Conservation (phyloP, 2,329 filamentous ascomycete species). For the Aspergillus transmontanensis region DNA sequence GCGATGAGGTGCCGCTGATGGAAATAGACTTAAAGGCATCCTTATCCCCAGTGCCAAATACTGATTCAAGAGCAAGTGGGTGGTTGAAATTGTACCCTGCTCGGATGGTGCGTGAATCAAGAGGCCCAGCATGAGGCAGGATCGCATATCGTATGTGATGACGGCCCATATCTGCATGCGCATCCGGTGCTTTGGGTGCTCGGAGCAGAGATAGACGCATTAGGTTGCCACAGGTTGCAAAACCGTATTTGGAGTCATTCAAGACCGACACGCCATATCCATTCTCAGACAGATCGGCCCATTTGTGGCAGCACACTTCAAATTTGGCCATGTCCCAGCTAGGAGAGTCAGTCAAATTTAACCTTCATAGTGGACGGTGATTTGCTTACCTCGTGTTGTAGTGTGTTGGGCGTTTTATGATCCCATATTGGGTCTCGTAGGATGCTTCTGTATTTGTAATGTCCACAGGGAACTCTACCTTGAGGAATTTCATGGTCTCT, state of each 20-base stretch:
- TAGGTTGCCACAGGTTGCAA: conserved; percentile 82
- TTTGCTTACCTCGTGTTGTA: conserved; percentile 79
- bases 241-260: conserved; percentile 95
- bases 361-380: background rate
- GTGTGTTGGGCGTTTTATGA: conserved; percentile 87
- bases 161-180: conserved; percentile 88
- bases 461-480: conserved; percentile 96
- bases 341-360: conserved; percentile 23
- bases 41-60: conserved; percentile 24
- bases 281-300: conserved; percentile 84
- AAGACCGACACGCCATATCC: conserved; percentile 89
- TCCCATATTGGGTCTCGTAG: conserved; percentile 93
- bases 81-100: conserved; percentile 91
- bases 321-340: conserved; percentile 98
- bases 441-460: conserved; percentile 87
- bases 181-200: conserved; percentile 89
- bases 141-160: conserved; percentile 90
- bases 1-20: conserved; percentile 65
- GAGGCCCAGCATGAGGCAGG: conserved; percentile 74
- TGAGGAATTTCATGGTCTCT: conserved; percentile 96
- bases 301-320: conserved; percentile 94
- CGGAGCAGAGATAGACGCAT: conserved; percentile 89
- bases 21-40: conserved; percentile 60
- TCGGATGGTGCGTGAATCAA: conserved; percentile 74
- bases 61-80: conserved; percentile 63